Base-by-base conservation (phyloP, 2,329 filamentous ascomycete genomes). In the Diaporthe batatas region DNA sequence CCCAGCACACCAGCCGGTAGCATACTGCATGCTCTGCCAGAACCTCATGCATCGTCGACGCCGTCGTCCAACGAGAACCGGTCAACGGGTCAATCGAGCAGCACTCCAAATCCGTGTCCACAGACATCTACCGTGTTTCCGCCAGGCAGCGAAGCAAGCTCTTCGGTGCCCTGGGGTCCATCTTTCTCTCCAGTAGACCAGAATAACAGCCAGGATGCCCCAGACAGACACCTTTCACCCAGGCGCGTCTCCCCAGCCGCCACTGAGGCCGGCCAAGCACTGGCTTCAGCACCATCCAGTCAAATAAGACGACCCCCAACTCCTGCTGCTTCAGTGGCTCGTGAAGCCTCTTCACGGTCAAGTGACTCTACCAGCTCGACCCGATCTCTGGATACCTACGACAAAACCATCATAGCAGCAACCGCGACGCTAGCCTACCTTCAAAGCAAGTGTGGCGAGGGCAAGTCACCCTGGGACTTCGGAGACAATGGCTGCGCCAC, bases 361-460 rank as follows among this genome's bases (percentile, higher is more conserved):
- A 49, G 21, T 49, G 44, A n/a, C 7, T 7, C 44, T 3, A 49
- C 21, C 21, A 29, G 39, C 39, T 12, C 39, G 12, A 42, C 0
- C 39, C 2, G 16, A 42, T 39, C 34, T 58, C 34, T n/a, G 18
- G 57, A 44, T 21, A 7, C 36, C 11, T 21, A 62, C 23, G 29
- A 62, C 16, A 44, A 8, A 14, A 44, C 23, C 16, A 62, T 62
- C 36, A 62, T 62, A 44, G 58, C 58, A 44, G 58, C 58, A n/a
- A 44, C 58, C 4, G 58, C 58, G 8, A 62, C 58, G 1, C 25
- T 62, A 23, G 39, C 58, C 23, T 62, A 44, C 25, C 8, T 62
- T n/a, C 36, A 62, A 14, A 7, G 11, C 58, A 29, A 21, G 5
- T 44, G 23, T 23, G 6, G 16, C 7, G 11, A 16, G 34, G n/a